Evolutionary conservation across 1,284 basidiomycete species (phyloP).

Genomic region (Puccinia polysora): DNA sequence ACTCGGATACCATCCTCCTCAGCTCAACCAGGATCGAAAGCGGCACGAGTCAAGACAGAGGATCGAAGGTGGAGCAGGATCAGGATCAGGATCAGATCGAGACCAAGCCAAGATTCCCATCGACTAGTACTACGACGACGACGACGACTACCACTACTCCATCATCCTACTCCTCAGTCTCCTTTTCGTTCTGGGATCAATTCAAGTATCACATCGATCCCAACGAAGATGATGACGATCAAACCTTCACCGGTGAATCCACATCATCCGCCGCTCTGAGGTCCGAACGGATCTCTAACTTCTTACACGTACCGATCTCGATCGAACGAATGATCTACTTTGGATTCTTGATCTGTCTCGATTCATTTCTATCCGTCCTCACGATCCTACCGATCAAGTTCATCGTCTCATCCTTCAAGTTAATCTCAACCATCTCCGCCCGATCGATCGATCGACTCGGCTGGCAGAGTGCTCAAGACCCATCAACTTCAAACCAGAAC

Average conservation of each 20-base stretch:
- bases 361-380: slow-evolving; percentile 96
- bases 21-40: neutral
- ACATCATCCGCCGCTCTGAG: slow-evolving; percentile 57
- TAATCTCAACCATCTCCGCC: neutral
- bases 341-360: slow-evolving; percentile 87
- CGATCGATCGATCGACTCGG: neutral
- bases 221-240: neutral
- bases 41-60: neutral
- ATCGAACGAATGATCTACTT: slow-evolving; percentile 93
- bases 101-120: neutral
- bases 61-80: neutral
- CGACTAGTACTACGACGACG: slow-evolving; percentile 4
- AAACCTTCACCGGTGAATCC: neutral
- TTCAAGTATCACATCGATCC: slow-evolving; percentile 61
- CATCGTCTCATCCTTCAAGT: slow-evolving; percentile 49
- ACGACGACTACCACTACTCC: no score
- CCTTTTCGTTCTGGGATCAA: slow-evolving; percentile 87
- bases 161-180: slow-evolving; percentile 49
- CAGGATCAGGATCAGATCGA: neutral
- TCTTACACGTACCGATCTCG: slow-evolving; percentile 83
- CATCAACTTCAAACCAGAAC: neutral
- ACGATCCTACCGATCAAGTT: slow-evolving; percentile 88
- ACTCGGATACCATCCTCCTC: neutral
- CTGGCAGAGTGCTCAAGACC: neutral
- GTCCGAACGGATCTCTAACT: slow-evolving; percentile 97